Base-by-base conservation (phyloP, 192 early-diverging fungal genomes). In the Funneliformis mosseae region DNA sequence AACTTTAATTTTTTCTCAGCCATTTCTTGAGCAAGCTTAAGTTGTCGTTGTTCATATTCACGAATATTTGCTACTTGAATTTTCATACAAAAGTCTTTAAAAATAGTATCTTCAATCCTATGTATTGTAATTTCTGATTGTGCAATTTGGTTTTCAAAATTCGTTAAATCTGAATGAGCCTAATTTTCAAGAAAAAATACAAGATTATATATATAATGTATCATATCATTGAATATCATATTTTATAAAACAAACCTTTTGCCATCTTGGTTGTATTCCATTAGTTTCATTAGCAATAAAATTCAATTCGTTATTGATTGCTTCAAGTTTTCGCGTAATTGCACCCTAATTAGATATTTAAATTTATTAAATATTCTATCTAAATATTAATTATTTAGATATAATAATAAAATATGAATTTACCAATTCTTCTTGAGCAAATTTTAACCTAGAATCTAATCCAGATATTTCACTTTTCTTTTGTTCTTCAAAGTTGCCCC, bases 21-120 rank as follows among this genome's bases (percentile, higher is more conserved):
- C 0, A 87, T 82, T 78, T 97, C 93, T 76, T 94, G 91, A 3
- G 94, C 85, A 5, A 92, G 81, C 16, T 88, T 88, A 18, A 95
- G 85, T 61, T 93, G 91, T 33, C 89, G 85, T 23, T 90, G 89
- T 81, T 99, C 97, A 81, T 96, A 98, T 76, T 95, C 97, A 6
- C 95, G 92, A 77, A 98, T 91, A 77, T 91, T 93, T 10, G 84
- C 61, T 2, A 98, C 92, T 4, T 89, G 86, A n/a, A 96, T 91
- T 11, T 81, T 77, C 42, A 68, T 63, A 84, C 98, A 98, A 71
- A 99, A 97, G 1, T 85, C 87, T 1, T 86, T 88, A 88, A 99
- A 99, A 8, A 95, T 85, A 18, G 85, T 81, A 74, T 93, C 91
- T 81, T 88, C 87, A 11, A 86, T 77, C 18, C 33, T 73, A 6